Conservation (phyloP, 805 yeast species). For the Kazachstania psychrophila region DNA sequence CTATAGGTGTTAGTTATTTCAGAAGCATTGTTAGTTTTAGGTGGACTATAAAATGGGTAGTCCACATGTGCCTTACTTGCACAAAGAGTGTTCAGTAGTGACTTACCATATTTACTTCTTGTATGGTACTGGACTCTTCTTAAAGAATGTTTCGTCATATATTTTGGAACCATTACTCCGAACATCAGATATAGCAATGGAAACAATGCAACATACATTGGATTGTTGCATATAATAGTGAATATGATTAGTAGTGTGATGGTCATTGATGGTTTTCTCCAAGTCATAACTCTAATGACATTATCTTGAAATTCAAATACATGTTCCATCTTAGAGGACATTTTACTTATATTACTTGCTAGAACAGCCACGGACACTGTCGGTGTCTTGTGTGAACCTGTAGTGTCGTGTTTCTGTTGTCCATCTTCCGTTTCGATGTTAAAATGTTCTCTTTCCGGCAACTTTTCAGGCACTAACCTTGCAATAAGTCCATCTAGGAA, state of each 20-base stretch:
- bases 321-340: slow-evolving; percentile 47
- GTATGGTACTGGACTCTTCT: slow-evolving; percentile 35
- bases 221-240: slow-evolving; percentile 62
- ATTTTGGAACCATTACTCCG: slow-evolving; percentile 63
- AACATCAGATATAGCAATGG: slow-evolving; percentile 51
- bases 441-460: slow-evolving; percentile 37
- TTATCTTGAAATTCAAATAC: slow-evolving; percentile 56
- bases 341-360: slow-evolving; percentile 46
- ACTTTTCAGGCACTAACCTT: slow-evolving; percentile 40
- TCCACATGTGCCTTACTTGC: slow-evolving; percentile 14
- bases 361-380: slow-evolving; percentile 49
- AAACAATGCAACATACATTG: slow-evolving; percentile 52
- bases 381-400: slow-evolving; percentile 33
- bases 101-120: slow-evolving; percentile 43
- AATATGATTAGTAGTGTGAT: slow-evolving; percentile 48
- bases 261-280: slow-evolving; percentile 72
- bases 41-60: background rate
- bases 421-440: slow-evolving; percentile 16
- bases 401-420: background rate
- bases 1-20: background rate
- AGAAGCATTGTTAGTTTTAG: background rate
- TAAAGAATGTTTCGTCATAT: slow-evolving; percentile 57
- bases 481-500: slow-evolving; percentile 45
- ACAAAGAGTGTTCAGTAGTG: slow-evolving; percentile 35
- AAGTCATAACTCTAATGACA: slow-evolving; percentile 49